These are phyloP conservation scores for Ichthyophthirius multifiliis DNA, from an alignment of 169 alveolate species.

Conservation along the genomic window DNA sequence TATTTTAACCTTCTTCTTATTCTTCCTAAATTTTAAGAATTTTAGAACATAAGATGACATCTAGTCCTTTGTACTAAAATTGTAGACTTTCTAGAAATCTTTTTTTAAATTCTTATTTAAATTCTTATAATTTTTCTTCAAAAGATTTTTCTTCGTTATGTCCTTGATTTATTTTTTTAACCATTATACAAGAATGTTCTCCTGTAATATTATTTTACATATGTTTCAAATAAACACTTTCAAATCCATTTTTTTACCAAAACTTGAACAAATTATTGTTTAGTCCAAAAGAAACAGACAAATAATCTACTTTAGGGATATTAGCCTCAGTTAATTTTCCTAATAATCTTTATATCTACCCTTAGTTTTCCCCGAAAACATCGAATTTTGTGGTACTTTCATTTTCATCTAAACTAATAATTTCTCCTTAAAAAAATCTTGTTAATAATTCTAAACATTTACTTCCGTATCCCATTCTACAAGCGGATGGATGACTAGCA, in stretches of 20 bases:
- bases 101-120: slow-evolving; percentile 57
- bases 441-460: slow-evolving; percentile 82
- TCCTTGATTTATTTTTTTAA: slow-evolving; percentile 74
- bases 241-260: slow-evolving; percentile 93
- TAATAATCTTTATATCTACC: no score
- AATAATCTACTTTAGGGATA: slow-evolving; percentile 90
- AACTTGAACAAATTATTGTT: slow-evolving; percentile 91
- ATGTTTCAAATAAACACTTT: slow-evolving; percentile 87
- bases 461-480: slow-evolving; percentile 97
- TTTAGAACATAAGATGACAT: slow-evolving; percentile 29
- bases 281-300: slow-evolving; percentile 98
- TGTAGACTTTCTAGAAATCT: slow-evolving; percentile 56
- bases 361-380: no score
- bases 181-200: slow-evolving; percentile 94
- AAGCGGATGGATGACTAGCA: slow-evolving; percentile 98
- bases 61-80: slow-evolving; percentile 44
- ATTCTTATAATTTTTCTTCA: slow-evolving; percentile 38
- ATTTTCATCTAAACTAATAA: slow-evolving; percentile 18
- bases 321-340: slow-evolving; percentile 79
- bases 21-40: slow-evolving; percentile 17
- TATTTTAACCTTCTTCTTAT: background rate
- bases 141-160: slow-evolving; percentile 39
- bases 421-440: slow-evolving; percentile 27
- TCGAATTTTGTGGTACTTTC: no score
- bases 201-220: slow-evolving; percentile 95